phyloP scores from a whole-genome alignment of 2,329 filamentous ascomycete genomes.

The Ascocoryne sarcoides region DNA sequence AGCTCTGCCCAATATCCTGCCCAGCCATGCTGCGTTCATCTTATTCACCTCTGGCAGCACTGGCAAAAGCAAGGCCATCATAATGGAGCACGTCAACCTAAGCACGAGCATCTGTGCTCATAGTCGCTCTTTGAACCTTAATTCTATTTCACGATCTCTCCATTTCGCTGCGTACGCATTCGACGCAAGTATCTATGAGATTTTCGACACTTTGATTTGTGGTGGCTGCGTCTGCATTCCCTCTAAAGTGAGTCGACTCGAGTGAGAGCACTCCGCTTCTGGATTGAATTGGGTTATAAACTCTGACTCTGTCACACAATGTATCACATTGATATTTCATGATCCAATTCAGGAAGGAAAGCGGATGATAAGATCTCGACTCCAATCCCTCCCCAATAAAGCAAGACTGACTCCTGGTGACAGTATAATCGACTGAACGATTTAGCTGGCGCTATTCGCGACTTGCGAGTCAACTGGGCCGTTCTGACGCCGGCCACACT shows the following conservation, averaged over 20 bases:
- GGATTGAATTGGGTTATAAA: no score
- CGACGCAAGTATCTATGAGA: constrained; percentile 31
- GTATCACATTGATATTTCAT: no score
- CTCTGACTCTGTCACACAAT: no score
- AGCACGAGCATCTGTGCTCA: not conserved
- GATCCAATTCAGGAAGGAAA: no score
- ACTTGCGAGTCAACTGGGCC: constrained; percentile 18
- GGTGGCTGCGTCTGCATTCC: constrained; percentile 35
- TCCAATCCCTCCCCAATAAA: no score
- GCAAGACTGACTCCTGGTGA: no score
- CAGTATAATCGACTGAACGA: constrained; percentile 31
- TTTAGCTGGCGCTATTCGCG: constrained; percentile 26
- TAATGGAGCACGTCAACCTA: constrained; percentile 18
- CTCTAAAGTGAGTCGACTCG: no score
- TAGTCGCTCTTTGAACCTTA: not conserved
- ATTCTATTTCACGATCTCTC: constrained; percentile 7
- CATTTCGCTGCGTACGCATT: constrained; percentile 31
- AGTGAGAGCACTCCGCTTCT: no score
- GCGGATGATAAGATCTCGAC: no score
- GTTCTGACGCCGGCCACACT: constrained; percentile 26
- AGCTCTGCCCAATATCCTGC: no score
- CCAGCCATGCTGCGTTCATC: constrained; percentile 10
- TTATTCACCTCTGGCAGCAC: constrained; percentile 29
- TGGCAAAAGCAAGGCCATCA: constrained; percentile 20
- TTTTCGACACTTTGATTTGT: constrained; percentile 24